These are phyloP conservation scores for Houttuynia cordata DNA, from an alignment of 164 flowering plant genomes.

Conservation along the genomic window DNA sequence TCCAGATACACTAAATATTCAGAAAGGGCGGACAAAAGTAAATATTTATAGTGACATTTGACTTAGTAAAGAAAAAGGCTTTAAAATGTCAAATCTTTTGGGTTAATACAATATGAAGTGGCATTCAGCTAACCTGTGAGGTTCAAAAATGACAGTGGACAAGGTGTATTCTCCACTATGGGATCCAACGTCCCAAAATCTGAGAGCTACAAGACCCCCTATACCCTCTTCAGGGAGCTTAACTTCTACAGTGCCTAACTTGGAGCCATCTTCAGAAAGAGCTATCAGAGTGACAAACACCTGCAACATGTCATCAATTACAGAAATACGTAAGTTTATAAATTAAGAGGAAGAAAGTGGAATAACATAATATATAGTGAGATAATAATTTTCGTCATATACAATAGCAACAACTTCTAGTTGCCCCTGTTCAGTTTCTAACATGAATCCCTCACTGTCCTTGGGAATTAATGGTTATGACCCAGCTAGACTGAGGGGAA, in stretches of 20 bases:
- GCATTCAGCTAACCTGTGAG: conserved; percentile 59
- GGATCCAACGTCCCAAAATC: conserved; percentile 57
- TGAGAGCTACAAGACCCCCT: conserved; percentile 77
- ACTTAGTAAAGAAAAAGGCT: too few relatives aligned
- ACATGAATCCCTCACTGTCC: too few relatives aligned
- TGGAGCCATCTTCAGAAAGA: conserved; percentile 73
- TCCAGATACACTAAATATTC: conserved; percentile 49
- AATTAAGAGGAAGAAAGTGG: neutral
- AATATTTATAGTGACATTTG: too few relatives aligned
- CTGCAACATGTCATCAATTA: conserved; percentile 23
- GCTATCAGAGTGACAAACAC: conserved; percentile 48
- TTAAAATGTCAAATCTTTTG: too few relatives aligned
- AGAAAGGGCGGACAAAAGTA: neutral
- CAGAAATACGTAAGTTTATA: neutral
- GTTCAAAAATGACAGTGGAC: conserved; percentile 84
- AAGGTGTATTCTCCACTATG: conserved; percentile 43
- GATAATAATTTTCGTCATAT: too few relatives aligned
- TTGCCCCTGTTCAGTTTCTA: too few relatives aligned
- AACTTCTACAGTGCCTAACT: conserved; percentile 72
- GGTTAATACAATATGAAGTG: neutral
- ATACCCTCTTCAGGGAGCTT: conserved; percentile 78
- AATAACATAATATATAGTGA: neutral
- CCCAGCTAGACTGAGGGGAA: too few relatives aligned
- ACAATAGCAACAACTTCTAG: too few relatives aligned
- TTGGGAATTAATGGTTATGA: too few relatives aligned